Conservation (phyloP, 805 yeast species). For the Lachancea quebecensis region DNA sequence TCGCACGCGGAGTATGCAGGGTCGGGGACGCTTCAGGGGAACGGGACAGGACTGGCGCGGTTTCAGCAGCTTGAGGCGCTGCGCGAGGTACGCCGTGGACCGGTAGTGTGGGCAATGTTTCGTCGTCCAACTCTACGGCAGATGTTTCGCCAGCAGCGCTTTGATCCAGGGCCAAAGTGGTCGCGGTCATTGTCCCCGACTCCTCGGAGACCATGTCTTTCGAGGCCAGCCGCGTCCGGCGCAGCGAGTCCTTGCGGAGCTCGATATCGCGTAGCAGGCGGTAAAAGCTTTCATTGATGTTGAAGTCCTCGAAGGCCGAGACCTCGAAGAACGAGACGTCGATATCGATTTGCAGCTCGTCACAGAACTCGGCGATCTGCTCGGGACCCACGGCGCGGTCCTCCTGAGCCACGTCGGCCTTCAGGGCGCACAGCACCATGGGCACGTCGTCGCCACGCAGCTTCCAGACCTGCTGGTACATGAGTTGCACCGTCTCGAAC, state of each 20-base stretch:
- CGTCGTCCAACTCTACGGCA: no score
- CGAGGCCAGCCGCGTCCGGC: background rate
- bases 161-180: no score
- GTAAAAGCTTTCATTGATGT: slow-evolving; percentile 14
- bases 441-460: slow-evolving; percentile 20
- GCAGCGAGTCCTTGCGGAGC: slow-evolving; percentile 8
- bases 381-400: slow-evolving; percentile 10
- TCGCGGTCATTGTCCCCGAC: no score
- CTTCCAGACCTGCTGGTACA: slow-evolving; percentile 17
- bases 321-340: slow-evolving; percentile 16
- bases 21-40: no score
- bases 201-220: no score
- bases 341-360: slow-evolving; percentile 14
- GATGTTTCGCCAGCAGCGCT: no score
- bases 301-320: slow-evolving; percentile 19
- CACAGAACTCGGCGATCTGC: slow-evolving; percentile 11
- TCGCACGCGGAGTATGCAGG: no score
- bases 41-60: no score
- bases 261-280: slow-evolving; percentile 12
- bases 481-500: slow-evolving; percentile 15
- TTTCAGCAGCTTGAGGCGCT: no score
- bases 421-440: slow-evolving; percentile 17
- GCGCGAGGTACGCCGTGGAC: no score
- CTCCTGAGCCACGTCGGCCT: slow-evolving; percentile 15
- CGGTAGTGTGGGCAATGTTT: no score